Percentiles rank a stretch among this genome's conserved stretches.
Evolutionary conservation across 768 basidiomycete genomes (phyloP).

Genomic region (Tylopilus felleus): DNA sequence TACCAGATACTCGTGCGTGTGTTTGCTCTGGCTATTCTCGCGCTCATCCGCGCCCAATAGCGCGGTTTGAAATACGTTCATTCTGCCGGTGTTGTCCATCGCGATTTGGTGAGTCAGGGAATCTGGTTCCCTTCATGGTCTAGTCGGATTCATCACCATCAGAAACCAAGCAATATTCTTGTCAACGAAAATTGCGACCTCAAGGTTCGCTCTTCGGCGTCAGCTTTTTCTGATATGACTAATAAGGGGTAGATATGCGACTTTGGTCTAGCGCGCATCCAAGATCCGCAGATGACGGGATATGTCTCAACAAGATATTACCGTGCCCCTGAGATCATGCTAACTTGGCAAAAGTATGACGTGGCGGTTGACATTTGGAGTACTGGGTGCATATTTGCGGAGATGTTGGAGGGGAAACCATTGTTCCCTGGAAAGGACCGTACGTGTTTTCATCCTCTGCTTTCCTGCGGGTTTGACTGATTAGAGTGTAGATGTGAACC

Average conservation of each 20-base stretch:
- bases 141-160: not conserved
- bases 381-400: slow-evolving; percentile 98
- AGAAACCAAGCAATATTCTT: slow-evolving; percentile 99
- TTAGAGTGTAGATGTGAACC: slow-evolving; percentile 85
- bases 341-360: slow-evolving; percentile 99
- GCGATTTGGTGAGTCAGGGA: slow-evolving; percentile 70
- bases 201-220: slow-evolving; percentile 53
- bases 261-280: slow-evolving; percentile 96
- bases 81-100: slow-evolving; percentile 97
- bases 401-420: slow-evolving; percentile 99
- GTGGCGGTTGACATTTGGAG: slow-evolving; percentile 99
- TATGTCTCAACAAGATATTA: slow-evolving; percentile 99
- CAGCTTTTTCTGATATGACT: not conserved
- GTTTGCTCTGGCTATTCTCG: not conserved
- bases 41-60: slow-evolving; percentile 38
- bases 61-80: slow-evolving; percentile 99
- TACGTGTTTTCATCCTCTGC: slow-evolving; percentile 44
- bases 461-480: not conserved
- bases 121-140: not conserved
- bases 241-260: slow-evolving; percentile 78
- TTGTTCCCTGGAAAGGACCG: slow-evolving; percentile 99
- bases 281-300: slow-evolving; percentile 99
- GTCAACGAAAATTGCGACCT: slow-evolving; percentile 99
- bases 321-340: slow-evolving; percentile 99
- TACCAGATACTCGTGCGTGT: slow-evolving; percentile 91